Conservation (phyloP, 2,329 filamentous ascomycete genomes). For the Atkinsonella texensis region DNA sequence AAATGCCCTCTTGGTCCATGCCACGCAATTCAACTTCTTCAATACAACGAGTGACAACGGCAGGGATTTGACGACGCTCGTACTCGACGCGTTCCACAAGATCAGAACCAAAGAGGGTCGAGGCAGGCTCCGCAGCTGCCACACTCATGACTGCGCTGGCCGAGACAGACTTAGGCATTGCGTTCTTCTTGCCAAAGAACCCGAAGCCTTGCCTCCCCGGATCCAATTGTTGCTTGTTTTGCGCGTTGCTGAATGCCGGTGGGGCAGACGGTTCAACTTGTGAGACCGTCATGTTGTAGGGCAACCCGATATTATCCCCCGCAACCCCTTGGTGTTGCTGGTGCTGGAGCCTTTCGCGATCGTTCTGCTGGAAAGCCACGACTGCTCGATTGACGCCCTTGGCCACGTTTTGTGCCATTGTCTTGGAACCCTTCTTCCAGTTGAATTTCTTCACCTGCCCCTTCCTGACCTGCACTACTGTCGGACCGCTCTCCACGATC, state of each 20-base stretch:
- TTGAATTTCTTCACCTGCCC: constrained; percentile 94
- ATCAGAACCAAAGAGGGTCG: constrained; percentile 76
- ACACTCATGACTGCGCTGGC: constrained; percentile 25
- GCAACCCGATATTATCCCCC: constrained; percentile 54
- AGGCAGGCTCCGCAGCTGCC: constrained; percentile 40
- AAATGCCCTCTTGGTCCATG: constrained; percentile 96
- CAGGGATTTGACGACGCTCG: constrained; percentile 80
- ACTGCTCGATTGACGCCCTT: constrained; percentile 93
- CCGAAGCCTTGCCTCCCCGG: constrained; percentile 50
- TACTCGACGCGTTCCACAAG: constrained; percentile 74
- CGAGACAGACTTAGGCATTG: constrained; percentile 40
- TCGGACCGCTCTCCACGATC: constrained; percentile 62
- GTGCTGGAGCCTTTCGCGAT: constrained; percentile 41
- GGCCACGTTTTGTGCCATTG: constrained; percentile 83
- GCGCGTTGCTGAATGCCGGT: constrained; percentile 18
- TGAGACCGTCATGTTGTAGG: constrained; percentile 56
- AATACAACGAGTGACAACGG: constrained; percentile 85
- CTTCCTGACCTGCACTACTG: constrained; percentile 90
- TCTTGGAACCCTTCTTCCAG: constrained; percentile 95
- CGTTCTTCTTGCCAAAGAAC: constrained; percentile 52
- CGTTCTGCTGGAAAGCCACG: constrained; percentile 52
- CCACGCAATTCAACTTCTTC: constrained; percentile 92
- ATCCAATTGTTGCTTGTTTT: constrained; percentile 17
- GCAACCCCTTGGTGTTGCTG: constrained; percentile 40
- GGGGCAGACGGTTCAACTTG: constrained; percentile 36